phyloP scores from a whole-genome alignment of 2,329 filamentous ascomycete species.

The Juglanconis oblonga region DNA sequence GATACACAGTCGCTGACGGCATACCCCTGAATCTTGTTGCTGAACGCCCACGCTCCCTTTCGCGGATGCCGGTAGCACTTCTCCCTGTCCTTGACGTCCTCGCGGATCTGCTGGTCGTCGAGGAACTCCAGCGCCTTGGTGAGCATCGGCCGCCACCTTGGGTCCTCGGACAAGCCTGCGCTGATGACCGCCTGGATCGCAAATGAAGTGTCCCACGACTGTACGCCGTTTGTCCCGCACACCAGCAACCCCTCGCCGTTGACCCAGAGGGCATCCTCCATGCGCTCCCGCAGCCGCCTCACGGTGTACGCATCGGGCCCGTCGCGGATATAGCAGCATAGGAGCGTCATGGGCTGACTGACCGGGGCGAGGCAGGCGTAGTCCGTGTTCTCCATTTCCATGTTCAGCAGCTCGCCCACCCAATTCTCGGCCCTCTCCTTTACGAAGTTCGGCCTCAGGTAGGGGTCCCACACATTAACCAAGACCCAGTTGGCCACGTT shows the following conservation, averaged over 20 bases:
- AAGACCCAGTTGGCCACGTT: conserved; percentile 76
- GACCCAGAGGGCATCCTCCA: conserved; percentile 88
- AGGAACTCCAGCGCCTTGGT: conserved; percentile 79
- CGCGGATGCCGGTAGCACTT: conserved; percentile 84
- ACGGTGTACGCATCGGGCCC: conserved; percentile 73
- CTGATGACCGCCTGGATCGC: conserved; percentile 78
- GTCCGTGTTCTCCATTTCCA: conserved; percentile 91
- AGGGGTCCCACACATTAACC: conserved; percentile 77
- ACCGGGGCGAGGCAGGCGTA: conserved; percentile 85
- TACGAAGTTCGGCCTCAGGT: conserved; percentile 64
- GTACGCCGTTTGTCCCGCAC: conserved; percentile 97
- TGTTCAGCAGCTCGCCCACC: conserved; percentile 78
- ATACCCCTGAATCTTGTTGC: conserved; percentile 88
- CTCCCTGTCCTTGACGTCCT: conserved; percentile 74
- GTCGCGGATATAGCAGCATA: conserved; percentile 80
- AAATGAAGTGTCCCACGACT: conserved; percentile 95
- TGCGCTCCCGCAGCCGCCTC: conserved; percentile 71
- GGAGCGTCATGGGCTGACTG: conserved; percentile 84
- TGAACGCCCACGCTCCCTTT: conserved; percentile 96
- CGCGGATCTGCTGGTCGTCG: conserved; percentile 85
- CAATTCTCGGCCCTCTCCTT: conserved; percentile 74
- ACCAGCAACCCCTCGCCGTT: conserved; percentile 89
- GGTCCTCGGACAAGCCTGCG: conserved; percentile 72
- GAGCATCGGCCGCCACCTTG: conserved; percentile 80
- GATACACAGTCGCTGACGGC: conserved; percentile 93